phyloP scores from a whole-genome alignment of 306 rosid species.

The Acacia crassicarpa region DNA sequence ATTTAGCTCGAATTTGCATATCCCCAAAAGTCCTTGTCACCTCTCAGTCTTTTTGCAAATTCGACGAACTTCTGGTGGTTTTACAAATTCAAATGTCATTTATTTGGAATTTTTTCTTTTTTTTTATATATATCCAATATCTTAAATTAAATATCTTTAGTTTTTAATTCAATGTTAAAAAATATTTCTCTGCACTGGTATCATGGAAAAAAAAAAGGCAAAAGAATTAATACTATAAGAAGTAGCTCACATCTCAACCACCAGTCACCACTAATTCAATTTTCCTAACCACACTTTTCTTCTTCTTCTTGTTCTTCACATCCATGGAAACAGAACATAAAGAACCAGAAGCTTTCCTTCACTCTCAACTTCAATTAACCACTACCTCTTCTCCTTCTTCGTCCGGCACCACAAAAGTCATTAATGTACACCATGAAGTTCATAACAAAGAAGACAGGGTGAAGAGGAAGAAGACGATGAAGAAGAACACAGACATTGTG shows the following conservation, averaged over 20 bases:
- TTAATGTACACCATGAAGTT: neutral
- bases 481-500: neutral
- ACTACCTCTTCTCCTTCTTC: neutral
- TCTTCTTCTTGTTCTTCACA: neutral
- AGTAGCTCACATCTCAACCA: slow-evolving; percentile 38
- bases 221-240: slow-evolving; percentile 20
- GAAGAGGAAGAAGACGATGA: neutral
- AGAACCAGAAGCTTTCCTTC: slow-evolving; percentile 26
- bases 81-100: too few species aligned
- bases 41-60: too few species aligned
- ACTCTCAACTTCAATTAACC: slow-evolving; percentile 15
- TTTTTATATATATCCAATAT: too few species aligned
- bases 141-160: too few species aligned
- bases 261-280: slow-evolving; percentile 31
- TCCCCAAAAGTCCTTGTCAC: too few species aligned
- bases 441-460: neutral
- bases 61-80: too few species aligned
- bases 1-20: too few species aligned
- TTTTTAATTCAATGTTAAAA: too few species aligned
- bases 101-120: too few species aligned
- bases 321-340: slow-evolving; percentile 24
- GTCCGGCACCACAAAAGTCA: neutral
- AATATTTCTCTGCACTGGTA: too few species aligned
- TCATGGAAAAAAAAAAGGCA: too few species aligned
- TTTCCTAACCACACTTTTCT: slow-evolving; percentile 28